Evolutionary conservation across 163 green algal genomes (phyloP).

Genomic region (Trebouxiophyceae sp.): DNA sequence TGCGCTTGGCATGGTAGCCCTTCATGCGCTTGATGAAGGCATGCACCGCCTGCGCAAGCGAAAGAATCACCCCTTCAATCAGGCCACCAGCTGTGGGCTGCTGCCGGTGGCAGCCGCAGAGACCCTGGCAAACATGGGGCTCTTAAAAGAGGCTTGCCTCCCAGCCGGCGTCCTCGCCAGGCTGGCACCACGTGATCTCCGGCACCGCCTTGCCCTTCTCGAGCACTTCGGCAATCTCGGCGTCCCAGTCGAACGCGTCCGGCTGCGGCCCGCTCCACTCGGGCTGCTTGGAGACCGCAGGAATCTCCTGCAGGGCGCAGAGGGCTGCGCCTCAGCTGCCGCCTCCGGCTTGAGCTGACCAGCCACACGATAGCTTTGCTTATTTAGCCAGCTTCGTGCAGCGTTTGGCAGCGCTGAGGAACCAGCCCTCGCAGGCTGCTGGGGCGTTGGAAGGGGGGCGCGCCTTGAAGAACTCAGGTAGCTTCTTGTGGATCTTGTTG

Average conservation of each 20-base stretch:
- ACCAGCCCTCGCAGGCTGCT: too few species aligned
- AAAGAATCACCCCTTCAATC: not conserved
- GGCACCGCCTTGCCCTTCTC: conserved; percentile 65
- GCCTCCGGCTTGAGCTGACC: too few species aligned
- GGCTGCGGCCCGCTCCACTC: conserved; percentile 23
- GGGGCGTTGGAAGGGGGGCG: too few species aligned
- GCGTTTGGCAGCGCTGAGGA: too few species aligned
- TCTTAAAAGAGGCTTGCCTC: too few species aligned
- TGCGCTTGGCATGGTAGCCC: conserved; percentile 74
- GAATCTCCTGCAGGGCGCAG: conserved; percentile 58
- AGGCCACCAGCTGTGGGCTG: too few species aligned
- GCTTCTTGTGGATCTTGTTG: conserved; percentile 76
- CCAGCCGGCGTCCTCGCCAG: conserved; percentile 62
- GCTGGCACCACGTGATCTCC: conserved; percentile 72
- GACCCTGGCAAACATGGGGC: too few species aligned
- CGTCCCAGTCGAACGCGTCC: conserved; percentile 65
- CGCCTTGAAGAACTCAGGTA: conserved; percentile 79
- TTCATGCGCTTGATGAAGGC: conserved; percentile 51
- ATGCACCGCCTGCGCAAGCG: conserved; percentile 21
- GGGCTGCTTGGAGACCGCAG: conserved; percentile 34
- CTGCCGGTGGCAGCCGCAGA: too few species aligned
- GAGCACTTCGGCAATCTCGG: conserved; percentile 62
- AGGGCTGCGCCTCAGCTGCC: too few species aligned
- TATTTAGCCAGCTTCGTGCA: too few species aligned
- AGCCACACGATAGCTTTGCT: too few species aligned